Evolutionary conservation across 768 basidiomycete genomes (phyloP).

Genomic region (Infundibulicybe gibba): DNA sequence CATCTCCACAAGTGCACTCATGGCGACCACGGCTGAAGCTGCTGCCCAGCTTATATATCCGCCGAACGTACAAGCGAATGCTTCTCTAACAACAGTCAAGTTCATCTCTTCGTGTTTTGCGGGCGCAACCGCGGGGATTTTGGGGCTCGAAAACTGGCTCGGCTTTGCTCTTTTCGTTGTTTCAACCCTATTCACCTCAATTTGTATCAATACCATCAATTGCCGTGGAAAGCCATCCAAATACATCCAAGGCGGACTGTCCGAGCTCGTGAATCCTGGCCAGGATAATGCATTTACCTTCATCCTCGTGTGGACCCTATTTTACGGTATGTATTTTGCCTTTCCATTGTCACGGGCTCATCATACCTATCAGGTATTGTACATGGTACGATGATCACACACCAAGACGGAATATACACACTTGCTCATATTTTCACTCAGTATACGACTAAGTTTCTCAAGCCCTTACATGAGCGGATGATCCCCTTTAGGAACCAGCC

Average conservation of each 20-base stretch:
- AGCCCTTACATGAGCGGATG: no score
- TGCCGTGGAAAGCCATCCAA: slow-evolving; percentile 63
- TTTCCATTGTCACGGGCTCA: slow-evolving; percentile 1
- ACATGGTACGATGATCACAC: slow-evolving; percentile 34
- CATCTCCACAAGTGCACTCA: slow-evolving; percentile 13
- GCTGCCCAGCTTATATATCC: slow-evolving; percentile 61
- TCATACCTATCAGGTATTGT: slow-evolving; percentile 33
- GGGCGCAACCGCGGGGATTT: slow-evolving; percentile 84
- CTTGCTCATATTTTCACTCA: slow-evolving; percentile 8
- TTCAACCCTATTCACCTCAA: slow-evolving; percentile 65
- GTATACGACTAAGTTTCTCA: slow-evolving; percentile 14
- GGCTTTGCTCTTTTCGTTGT: slow-evolving; percentile 79
- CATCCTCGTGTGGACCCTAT: slow-evolving; percentile 89
- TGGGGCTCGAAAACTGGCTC: slow-evolving; percentile 81
- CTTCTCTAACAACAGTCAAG: slow-evolving; percentile 61
- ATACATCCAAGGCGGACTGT: slow-evolving; percentile 58
- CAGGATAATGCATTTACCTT: slow-evolving; percentile 92
- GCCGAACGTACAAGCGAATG: slow-evolving; percentile 65
- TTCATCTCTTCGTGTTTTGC: slow-evolving; percentile 83
- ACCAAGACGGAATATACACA: neutral
- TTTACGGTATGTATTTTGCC: slow-evolving; percentile 64
- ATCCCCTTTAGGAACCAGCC: no score
- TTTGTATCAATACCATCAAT: slow-evolving; percentile 64
- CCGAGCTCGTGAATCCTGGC: slow-evolving; percentile 76
- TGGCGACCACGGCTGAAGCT: slow-evolving; percentile 47